Evolutionary conservation across 495 filamentous ascomycete genomes (phyloP), one percentile per base, ranked within the genome.

Genomic region (Copromyces sp.): DNA sequence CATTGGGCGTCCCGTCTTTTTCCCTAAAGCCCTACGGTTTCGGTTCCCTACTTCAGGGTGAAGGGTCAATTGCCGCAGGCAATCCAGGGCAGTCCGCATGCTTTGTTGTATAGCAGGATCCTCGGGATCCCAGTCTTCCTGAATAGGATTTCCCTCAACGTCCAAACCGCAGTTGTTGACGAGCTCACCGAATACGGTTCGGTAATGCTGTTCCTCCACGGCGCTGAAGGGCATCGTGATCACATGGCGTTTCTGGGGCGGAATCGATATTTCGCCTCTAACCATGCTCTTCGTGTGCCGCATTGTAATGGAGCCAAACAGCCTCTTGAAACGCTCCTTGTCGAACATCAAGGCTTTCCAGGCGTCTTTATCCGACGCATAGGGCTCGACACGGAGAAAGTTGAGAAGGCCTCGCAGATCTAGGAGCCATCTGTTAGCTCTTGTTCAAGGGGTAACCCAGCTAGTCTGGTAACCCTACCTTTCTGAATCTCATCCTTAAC

Each of bases 161-260:
- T 90, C 86, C 9, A 98, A 78, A 2, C 90, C 90, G 73, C 87
- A 90, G 0, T 88, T 87, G 8, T 86, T 83, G 53, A 89, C 90
- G 87, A 97, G 93, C 77, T 93, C 81, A 40, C 88, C 84, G 71
- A 92, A 93, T 2, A 94, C 77, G 44, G 88, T 86, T 20, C 84
- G 82, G 77, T 99, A 99, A 71, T 94, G 88, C 77, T 97, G 92
- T 75, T 97, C 91, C 77, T 99, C 95, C 20, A 97, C 86, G 2
- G 91, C 86, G 2, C 90, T 93, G 77, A 98, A 98, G 0, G 95
- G 94, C 70, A 95, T 89, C 0, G 92, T 95, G 70, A 99, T 92
- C 17, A 98, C 90, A 73, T 94, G 87, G 2, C 95, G 89, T 73
- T 90, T 92, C 77, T 98, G 95, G 3, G 88, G 85, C 14, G 95